These are phyloP conservation scores for Gossypium gossypioides DNA, from an alignment of 441 rosid genomes.

Conservation along the genomic window DNA sequence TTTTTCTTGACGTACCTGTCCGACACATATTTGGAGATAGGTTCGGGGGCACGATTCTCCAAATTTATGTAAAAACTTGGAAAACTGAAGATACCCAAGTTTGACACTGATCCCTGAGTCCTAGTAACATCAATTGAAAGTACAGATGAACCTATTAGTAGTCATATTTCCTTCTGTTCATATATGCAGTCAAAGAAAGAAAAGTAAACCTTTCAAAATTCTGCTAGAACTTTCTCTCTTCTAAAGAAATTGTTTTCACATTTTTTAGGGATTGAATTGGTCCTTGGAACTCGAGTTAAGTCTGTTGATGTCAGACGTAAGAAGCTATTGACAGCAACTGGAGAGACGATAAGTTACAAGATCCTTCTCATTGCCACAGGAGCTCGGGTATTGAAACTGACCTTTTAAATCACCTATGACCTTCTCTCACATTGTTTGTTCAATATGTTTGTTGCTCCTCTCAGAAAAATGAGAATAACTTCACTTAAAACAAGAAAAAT, in stretches of 20 bases:
- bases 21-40: not conserved
- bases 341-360: conserved; percentile 91
- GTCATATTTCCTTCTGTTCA: not conserved
- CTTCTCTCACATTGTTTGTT: too few species aligned
- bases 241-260: not conserved
- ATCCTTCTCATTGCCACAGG: conserved; percentile 87
- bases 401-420: conserved; percentile 17
- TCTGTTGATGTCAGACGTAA: conserved; percentile 82
- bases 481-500: not conserved
- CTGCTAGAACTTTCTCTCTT: not conserved
- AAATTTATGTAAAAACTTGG: not conserved
- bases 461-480: not conserved
- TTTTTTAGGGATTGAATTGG: conserved; percentile 72
- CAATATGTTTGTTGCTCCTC: not conserved
- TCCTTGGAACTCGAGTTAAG: conserved; percentile 83
- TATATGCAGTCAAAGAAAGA: not conserved
- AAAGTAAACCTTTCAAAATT: not conserved
- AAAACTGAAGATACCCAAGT: not conserved
- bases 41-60: not conserved
- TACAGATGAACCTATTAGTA: not conserved
- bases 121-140: not conserved
- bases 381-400: conserved; percentile 76
- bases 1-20: not conserved
- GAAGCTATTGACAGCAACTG: conserved; percentile 74
- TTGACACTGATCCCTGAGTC: not conserved